Base-by-base conservation (phyloP, 331 rosid genomes). In the Phaseolus coccineus region DNA sequence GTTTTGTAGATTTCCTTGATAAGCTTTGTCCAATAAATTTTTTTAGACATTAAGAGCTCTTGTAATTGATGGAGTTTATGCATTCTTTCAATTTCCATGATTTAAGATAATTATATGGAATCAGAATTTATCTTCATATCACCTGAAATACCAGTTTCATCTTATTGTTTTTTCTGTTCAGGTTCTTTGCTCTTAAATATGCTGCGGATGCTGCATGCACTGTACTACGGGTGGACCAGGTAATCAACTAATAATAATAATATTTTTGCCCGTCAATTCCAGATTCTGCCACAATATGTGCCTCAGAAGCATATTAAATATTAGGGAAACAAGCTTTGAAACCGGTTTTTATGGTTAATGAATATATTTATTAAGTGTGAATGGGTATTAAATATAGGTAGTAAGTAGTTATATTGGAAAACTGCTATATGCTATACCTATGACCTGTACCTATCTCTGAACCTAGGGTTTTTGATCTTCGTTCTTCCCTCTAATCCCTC, bases 131-230 rank as follows among this genome's bases (percentile, higher is more conserved):
- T 70, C 48, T 52, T 61, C 65, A 59, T 1, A 10, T 75, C 46
- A 58, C 69, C 7, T 67, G 28, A 13, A 53, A 62, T 48, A 37
- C 27, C 4, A 33, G 25, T 27, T 69, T 77, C 62, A 57, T 74
- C 62, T 28, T 69, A 7, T 67, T 74, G 63, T 67, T 69, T 81
- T 78, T 37, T 53, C 35, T 44, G 71, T 72, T 74, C 85, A 95
- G 99, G 89, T 78, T 90, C 30, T 91, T 91, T 80, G 97, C 98
- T 83, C 97, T 93, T 12, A 96, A 91, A 77, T 93, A 91, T 87
- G 98, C 99, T 69, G 88, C 93, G 5, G 99, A 96, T 89, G 98
- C 99, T 85, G 99, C 86, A 48, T 95, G 97, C 87, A 95, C 99
- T 42, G 98, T 90, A 37, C 91, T 95, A 39, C 91, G 98, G 69